Conservation (phyloP, 139 green algal species). For the Haematococcus lacustris region DNA sequence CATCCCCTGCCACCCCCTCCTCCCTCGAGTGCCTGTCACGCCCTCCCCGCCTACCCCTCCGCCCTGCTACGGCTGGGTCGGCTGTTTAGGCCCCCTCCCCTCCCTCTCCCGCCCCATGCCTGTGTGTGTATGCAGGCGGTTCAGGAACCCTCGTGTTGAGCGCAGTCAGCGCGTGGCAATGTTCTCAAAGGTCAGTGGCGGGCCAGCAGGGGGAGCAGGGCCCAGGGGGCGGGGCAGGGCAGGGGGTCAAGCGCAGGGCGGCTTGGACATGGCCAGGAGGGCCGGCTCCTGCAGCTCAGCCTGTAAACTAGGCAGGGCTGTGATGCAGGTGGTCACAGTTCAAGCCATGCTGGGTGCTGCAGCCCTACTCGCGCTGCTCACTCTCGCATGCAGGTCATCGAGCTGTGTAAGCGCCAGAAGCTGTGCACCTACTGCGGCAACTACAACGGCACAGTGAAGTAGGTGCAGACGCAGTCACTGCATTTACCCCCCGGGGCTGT, state of each 20-base stretch:
- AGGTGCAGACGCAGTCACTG: slow-evolving; percentile 3
- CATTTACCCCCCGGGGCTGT: background rate
- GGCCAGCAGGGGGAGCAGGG: background rate
- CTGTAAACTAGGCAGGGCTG: background rate
- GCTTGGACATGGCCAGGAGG: no score
- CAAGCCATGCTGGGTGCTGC: background rate
- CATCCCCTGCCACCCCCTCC: no score
- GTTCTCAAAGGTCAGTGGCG: slow-evolving; percentile 53
- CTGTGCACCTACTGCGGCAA: slow-evolving; percentile 75
- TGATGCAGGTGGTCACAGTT: background rate
- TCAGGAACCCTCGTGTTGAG: slow-evolving; percentile 70
- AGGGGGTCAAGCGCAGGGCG: no score
- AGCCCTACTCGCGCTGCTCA: no score
- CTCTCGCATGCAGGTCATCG: slow-evolving; percentile 51
- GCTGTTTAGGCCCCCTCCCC: no score
- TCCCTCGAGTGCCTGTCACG: no score
- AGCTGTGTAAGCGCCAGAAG: slow-evolving; percentile 80
- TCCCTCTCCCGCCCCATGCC: background rate
- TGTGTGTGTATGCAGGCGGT: slow-evolving; percentile 24
- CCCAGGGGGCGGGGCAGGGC: no score
- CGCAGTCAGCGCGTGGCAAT: slow-evolving; percentile 56
- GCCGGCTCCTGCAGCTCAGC: no score
- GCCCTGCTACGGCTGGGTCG: background rate
- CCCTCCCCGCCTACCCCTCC: background rate
- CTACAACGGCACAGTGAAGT: slow-evolving; percentile 80